These are phyloP conservation scores for Lactifluus rugatus DNA, from an alignment of 768 basidiomycete species.

Conservation along the genomic window DNA sequence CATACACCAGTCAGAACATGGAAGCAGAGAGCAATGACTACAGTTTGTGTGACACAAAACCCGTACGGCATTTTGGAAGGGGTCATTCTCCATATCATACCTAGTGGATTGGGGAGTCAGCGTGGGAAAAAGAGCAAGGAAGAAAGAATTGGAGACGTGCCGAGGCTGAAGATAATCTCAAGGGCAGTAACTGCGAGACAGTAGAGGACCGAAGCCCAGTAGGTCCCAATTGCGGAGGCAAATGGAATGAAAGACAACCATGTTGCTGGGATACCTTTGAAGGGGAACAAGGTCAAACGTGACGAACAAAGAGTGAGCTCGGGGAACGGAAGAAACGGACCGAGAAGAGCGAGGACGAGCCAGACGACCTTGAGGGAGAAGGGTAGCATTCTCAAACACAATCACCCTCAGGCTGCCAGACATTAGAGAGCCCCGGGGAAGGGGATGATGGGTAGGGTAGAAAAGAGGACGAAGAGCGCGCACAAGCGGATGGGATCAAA, in stretches of 20 bases:
- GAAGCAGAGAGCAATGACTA: conserved; percentile 20
- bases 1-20: conserved; percentile 21
- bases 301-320: background rate
- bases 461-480: background rate
- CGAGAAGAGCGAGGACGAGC: conserved; percentile 13
- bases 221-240: conserved; percentile 32
- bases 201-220: conserved; percentile 43
- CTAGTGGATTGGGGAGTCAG: conserved; percentile 26
- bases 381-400: conserved; percentile 1
- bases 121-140: conserved; percentile 1
- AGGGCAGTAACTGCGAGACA: conserved; percentile 40
- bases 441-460: background rate
- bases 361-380: conserved; percentile 18
- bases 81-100: conserved; percentile 56
- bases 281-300: background rate
- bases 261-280: conserved; percentile 10
- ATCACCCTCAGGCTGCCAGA: background rate
- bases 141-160: conserved; percentile 27
- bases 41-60: conserved; percentile 38
- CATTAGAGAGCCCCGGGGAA: background rate
- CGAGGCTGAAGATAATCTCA: conserved; percentile 50
- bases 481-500: background rate
- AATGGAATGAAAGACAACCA: conserved; percentile 41
- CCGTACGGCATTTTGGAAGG: conserved; percentile 45
- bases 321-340: background rate